These are phyloP conservation scores for Russula sp. DNA, from an alignment of 768 basidiomycete species.

Conservation along the genomic window DNA sequence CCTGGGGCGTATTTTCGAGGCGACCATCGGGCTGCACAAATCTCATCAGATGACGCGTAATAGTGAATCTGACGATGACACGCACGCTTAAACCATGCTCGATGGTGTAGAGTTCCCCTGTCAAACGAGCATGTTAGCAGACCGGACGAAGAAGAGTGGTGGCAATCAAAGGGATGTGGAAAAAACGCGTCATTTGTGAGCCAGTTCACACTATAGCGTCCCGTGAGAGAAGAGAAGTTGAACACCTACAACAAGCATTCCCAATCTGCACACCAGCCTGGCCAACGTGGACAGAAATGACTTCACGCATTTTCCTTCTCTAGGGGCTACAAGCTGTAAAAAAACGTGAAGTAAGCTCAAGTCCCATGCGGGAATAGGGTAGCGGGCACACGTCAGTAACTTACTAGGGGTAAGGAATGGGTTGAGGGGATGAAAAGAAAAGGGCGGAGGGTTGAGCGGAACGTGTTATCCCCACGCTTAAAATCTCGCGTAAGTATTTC, in stretches of 20 bases:
- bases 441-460: conserved; percentile 29
- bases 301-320: conserved; percentile 72
- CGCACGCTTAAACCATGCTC: conserved; percentile 96
- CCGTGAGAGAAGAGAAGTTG: conserved; percentile 12
- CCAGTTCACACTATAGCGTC: conserved; percentile 8
- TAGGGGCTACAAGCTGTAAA: conserved; percentile 15
- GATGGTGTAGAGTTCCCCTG: conserved; percentile 98
- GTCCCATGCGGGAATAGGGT: conserved; percentile 2
- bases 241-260: conserved; percentile 92
- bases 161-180: neutral
- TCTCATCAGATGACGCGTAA: conserved; percentile 23
- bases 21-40: conserved; percentile 86
- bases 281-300: conserved; percentile 97
- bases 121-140: conserved; percentile 19
- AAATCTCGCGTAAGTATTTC: conserved; percentile 19
- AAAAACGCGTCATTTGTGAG: conserved; percentile 22
- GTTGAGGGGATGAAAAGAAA: conserved; percentile 39
- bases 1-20: conserved; percentile 69
- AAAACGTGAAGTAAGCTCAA: neutral
- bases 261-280: conserved; percentile 98
- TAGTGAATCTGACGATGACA: conserved; percentile 25
- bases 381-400: conserved; percentile 17
- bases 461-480: conserved; percentile 21
- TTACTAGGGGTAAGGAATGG: conserved; percentile 27
- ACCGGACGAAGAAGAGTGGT: neutral